A percentile compares a stretch with the other conserved stretches of the same genome.
These are phyloP conservation scores for Xylariaceae sp. DNA, from an alignment of 2,329 filamentous ascomycete species.

Conservation along the genomic window DNA sequence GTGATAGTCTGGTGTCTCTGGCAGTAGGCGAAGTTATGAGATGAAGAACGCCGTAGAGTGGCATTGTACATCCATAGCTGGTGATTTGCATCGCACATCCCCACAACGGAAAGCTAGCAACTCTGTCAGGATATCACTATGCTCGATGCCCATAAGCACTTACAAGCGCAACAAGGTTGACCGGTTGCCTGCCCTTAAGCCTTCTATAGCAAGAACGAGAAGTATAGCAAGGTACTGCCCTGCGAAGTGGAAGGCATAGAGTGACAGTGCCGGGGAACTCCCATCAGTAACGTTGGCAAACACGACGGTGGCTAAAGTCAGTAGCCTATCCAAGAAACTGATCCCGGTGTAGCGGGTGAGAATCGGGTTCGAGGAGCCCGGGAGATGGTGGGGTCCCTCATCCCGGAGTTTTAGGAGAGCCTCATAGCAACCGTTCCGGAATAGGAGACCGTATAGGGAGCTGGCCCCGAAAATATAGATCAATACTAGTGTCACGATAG, in stretches of 20 bases:
- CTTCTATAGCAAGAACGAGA: slow-evolving; percentile 19
- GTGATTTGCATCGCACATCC: slow-evolving; percentile 19
- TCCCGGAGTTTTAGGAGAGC: slow-evolving; percentile 19
- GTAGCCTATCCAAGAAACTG: slow-evolving; percentile 14
- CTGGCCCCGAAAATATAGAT: slow-evolving; percentile 16
- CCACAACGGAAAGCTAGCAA: slow-evolving; percentile 20
- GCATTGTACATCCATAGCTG: slow-evolving; percentile 24
- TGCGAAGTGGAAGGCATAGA: slow-evolving; percentile 23
- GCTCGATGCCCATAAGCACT: background rate
- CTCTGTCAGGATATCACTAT: slow-evolving; percentile 1
- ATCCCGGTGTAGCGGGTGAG: slow-evolving; percentile 20
- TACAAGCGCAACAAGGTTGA: slow-evolving; percentile 20
- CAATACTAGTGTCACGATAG: slow-evolving; percentile 13
- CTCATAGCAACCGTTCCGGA: slow-evolving; percentile 19
- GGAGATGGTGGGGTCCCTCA: slow-evolving; percentile 19
- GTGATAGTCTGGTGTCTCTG: slow-evolving; percentile 5
- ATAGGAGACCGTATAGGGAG: slow-evolving; percentile 18
- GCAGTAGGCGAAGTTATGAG: slow-evolving; percentile 14
- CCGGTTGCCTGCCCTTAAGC: slow-evolving; percentile 17
- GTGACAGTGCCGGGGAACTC: slow-evolving; percentile 15
- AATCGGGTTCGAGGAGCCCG: slow-evolving; percentile 19
- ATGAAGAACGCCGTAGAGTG: slow-evolving; percentile 23
- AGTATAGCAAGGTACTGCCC: slow-evolving; percentile 25
- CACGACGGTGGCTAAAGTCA: slow-evolving; percentile 22
- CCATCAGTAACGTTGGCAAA: slow-evolving; percentile 24